Base-by-base conservation (phyloP, 176 grass and related monocot genomes). In the Miscanthus lutarioriparius region DNA sequence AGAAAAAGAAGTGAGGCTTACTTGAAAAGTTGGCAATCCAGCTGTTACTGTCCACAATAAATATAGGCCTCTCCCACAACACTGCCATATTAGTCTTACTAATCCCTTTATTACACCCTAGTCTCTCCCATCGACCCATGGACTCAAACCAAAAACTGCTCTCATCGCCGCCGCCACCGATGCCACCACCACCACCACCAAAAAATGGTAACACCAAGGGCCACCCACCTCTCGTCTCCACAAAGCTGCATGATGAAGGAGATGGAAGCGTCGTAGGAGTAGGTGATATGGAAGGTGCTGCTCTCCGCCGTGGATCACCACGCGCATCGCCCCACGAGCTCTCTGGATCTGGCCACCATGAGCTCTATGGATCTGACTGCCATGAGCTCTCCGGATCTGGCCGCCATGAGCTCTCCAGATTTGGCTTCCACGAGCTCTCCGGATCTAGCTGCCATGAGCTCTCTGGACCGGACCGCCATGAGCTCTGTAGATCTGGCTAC, bases 241-340 rank as follows among this genome's bases (percentile, higher is more conserved):
- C 0, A 1, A 40, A 47, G 7, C 2, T 2, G 9, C 10, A 4
- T 2, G 7, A n/a, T 1, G 2, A 62, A 45, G 26, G 26, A 10
- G 19, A 3, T 0, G 38, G 16, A 0, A 1, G 11, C 2, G 0
- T 1, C 2, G 3, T 43, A 14, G 27, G 25, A 63, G 10, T 1
- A 14, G 0, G 25, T 0, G 2, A 63, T 59, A 23, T 23, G 19
- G 3, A 73, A 33, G 10, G 7, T 7, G 3, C 1, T 2, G 26
- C 1, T 13, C 23, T 64, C 1, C 0, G 22, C 3, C 54, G 3
- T 59, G 22, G 22, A 59, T 59, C 53, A 22, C 19, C 51, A 22
- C 19, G 19, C 7, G 51, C 51, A 8, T 20, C 51, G 0, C 0
- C n/a, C n/a, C n/a, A n/a, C n/a, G n/a, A n/a, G n/a, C n/a, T n/a